phyloP scores from a whole-genome alignment of 805 yeast species.

The Candida sanyiensis region DNA sequence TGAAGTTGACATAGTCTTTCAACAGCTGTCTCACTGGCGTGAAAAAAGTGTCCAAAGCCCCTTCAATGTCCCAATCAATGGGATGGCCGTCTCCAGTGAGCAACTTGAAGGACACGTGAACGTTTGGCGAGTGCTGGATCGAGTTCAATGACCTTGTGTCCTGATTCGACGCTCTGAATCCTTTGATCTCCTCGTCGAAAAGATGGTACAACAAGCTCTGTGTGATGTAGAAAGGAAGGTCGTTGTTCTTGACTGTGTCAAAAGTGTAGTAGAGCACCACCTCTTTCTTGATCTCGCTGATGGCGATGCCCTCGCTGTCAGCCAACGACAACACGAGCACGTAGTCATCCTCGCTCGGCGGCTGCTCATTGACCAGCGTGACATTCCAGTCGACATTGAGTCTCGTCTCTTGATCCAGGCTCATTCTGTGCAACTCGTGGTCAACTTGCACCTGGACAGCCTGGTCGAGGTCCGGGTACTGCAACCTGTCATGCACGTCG shows the following conservation, averaged over 20 bases:
- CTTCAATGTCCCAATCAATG: constrained; percentile 68
- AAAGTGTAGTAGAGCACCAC: constrained; percentile 38
- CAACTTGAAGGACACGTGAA: constrained; percentile 72
- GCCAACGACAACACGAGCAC: constrained; percentile 34
- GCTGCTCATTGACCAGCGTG: constrained; percentile 24
- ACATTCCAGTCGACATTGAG: constrained; percentile 31
- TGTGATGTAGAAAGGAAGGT: constrained; percentile 55
- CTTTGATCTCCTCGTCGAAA: constrained; percentile 36
- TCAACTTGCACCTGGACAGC: constrained; percentile 47
- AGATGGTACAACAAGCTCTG: constrained; percentile 45
- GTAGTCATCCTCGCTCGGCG: constrained; percentile 26
- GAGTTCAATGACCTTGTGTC: constrained; percentile 24
- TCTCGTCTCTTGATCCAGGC: constrained; percentile 19
- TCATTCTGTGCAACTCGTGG: constrained; percentile 30
- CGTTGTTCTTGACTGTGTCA: constrained; percentile 46
- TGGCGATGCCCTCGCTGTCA: constrained; percentile 38
- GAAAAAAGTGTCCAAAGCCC: constrained; percentile 44
- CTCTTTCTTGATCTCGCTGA: constrained; percentile 36
- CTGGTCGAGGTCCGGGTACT: constrained; percentile 61
- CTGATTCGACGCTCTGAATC: constrained; percentile 19
- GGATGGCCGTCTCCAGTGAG: constrained; percentile 64
- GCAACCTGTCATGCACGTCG: constrained; percentile 37
- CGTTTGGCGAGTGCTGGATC: constrained; percentile 44
- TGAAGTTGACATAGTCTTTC: constrained; percentile 56
- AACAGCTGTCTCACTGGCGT: constrained; percentile 50